Evolutionary conservation across 176 grass and related monocot species (phyloP).

Genomic region (Raddia distichophylla): DNA sequence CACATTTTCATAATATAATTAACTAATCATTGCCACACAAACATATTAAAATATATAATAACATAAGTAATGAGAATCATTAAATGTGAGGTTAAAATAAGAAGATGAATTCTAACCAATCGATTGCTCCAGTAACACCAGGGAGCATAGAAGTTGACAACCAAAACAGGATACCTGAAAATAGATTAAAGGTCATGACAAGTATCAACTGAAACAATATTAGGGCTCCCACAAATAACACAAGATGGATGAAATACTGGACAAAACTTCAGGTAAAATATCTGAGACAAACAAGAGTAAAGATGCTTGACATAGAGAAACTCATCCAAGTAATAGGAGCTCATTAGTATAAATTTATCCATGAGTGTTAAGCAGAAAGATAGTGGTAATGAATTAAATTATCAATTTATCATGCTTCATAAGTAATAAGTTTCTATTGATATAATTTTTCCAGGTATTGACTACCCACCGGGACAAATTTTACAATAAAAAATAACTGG

Average conservation of each 20-base stretch:
- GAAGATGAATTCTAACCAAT: slow-evolving; percentile 63
- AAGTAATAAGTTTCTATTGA: not conserved
- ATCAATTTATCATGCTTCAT: not conserved
- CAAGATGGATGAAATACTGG: slow-evolving; percentile 8
- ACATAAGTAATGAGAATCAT: not conserved
- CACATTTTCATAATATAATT: slow-evolving; percentile 1
- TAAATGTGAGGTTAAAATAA: slow-evolving; percentile 3
- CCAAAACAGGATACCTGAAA: slow-evolving; percentile 84
- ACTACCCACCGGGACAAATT: no score
- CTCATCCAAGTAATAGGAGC: not conserved
- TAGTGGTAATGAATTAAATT: not conserved
- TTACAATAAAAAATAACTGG: no score
- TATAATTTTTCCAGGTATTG: not conserved
- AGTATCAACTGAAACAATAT: slow-evolving; percentile 26
- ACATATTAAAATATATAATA: not conserved
- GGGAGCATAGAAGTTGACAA: slow-evolving; percentile 97
- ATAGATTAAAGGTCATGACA: slow-evolving; percentile 15
- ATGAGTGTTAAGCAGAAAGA: slow-evolving; percentile 28
- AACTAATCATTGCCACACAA: slow-evolving; percentile 13
- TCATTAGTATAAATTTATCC: slow-evolving; percentile 5
- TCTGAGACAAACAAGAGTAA: slow-evolving; percentile 9
- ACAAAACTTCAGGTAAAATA: not conserved
- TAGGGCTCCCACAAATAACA: not conserved
- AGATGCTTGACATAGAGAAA: slow-evolving; percentile 28
- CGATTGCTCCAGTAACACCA: slow-evolving; percentile 99